phyloP scores from a whole-genome alignment of 257 asterid species.

The Solanum lignicaule region DNA sequence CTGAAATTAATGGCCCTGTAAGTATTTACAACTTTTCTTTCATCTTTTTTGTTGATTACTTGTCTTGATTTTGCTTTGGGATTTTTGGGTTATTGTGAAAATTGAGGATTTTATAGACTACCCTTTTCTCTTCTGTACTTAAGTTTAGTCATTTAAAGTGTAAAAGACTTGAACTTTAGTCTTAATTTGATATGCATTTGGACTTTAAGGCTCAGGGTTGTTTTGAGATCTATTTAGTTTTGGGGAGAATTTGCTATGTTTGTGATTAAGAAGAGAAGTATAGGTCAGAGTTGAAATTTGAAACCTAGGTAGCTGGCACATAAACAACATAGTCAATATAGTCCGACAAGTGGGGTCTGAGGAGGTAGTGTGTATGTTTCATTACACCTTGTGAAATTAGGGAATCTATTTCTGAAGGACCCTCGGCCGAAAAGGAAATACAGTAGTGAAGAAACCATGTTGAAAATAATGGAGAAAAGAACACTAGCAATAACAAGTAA shows the following conservation, averaged over 20 bases:
- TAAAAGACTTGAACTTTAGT: neutral
- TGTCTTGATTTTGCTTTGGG: neutral
- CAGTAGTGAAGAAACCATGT: neutral
- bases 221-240: neutral
- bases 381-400: neutral
- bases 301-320: neutral
- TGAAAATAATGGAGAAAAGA: neutral
- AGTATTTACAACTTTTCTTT: neutral
- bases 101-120: neutral
- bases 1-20: conserved; percentile 62
- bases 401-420: neutral
- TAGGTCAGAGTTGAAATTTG: neutral
- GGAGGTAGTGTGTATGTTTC: neutral
- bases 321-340: neutral
- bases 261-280: neutral
- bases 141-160: neutral
- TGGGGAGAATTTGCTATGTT: neutral
- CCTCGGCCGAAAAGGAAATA: neutral
- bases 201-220: neutral
- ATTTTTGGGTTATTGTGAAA: neutral
- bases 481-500: too few species aligned
- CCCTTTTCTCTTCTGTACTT: neutral
- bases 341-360: neutral
- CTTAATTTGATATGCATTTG: neutral
- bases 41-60: neutral